phyloP scores from a whole-genome alignment of 176 grass and related monocot genomes.

The Ampelocalamus luodianensis region DNA sequence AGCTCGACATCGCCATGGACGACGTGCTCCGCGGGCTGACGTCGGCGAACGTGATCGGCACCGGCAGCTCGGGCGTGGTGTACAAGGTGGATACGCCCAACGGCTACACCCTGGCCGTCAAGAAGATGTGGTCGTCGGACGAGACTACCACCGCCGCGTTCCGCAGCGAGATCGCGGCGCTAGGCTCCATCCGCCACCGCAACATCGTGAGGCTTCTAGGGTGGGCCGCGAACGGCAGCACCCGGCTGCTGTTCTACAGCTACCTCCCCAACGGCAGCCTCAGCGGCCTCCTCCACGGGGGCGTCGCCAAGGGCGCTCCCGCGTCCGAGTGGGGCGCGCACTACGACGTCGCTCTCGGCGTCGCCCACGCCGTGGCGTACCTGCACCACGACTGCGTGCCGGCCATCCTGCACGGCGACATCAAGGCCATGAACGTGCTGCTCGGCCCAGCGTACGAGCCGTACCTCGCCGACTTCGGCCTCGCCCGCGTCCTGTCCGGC shows the following conservation, averaged over 20 bases:
- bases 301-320: slow-evolving; percentile 50
- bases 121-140: slow-evolving; percentile 92
- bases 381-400: slow-evolving; percentile 95
- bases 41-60: slow-evolving; percentile 85
- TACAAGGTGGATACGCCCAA: slow-evolving; percentile 75
- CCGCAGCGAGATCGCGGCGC: slow-evolving; percentile 80
- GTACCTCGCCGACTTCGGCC: slow-evolving; percentile 97
- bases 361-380: slow-evolving; percentile 90
- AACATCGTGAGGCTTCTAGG: slow-evolving; percentile 93
- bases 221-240: slow-evolving; percentile 75
- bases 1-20: slow-evolving; percentile 78
- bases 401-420: slow-evolving; percentile 90
- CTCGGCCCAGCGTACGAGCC: slow-evolving; percentile 80
- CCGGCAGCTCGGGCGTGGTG: slow-evolving; percentile 85
- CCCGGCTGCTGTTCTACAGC: slow-evolving; percentile 78
- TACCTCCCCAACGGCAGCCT: slow-evolving; percentile 90
- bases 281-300: slow-evolving; percentile 78
- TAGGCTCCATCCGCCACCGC: slow-evolving; percentile 87
- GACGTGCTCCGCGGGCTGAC: slow-evolving; percentile 77
- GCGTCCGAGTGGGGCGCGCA: slow-evolving; percentile 66
- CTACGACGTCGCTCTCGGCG: slow-evolving; percentile 69
- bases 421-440: slow-evolving; percentile 97
- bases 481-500: slow-evolving; percentile 74
- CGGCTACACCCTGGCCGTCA: slow-evolving; percentile 74
- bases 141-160: slow-evolving; percentile 54